Evolutionary conservation across 129 eudicot species (phyloP).

Genomic region (Centaurea solstitialis): DNA sequence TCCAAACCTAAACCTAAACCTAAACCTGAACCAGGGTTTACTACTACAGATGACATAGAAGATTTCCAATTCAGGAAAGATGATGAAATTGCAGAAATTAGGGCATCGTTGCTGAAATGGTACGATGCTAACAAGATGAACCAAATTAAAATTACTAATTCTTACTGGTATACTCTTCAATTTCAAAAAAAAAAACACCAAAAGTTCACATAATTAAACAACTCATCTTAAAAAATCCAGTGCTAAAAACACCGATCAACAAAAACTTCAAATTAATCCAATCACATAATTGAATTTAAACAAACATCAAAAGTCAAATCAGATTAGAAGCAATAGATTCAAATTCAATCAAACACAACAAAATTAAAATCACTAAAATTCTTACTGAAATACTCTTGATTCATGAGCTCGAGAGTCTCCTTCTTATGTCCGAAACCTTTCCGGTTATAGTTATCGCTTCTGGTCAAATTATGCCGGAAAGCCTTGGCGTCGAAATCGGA

Average conservation of each 20-base stretch:
- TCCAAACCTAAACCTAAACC: constrained; percentile 20
- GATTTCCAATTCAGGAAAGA: constrained; percentile 51
- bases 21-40: neutral
- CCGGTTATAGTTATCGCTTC: constrained; percentile 80
- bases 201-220: too few relatives aligned
- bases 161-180: too few relatives aligned
- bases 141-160: too few relatives aligned
- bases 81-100: constrained; percentile 49
- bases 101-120: constrained; percentile 80
- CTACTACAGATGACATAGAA: constrained; percentile 63
- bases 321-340: too few relatives aligned
- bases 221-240: too few relatives aligned
- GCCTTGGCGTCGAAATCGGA: constrained; percentile 75
- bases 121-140: constrained; percentile 74
- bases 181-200: too few relatives aligned
- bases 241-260: too few relatives aligned
- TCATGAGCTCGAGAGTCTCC: constrained; percentile 72
- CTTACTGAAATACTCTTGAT: constrained; percentile 71
- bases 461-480: constrained; percentile 74
- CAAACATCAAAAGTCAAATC: too few relatives aligned
- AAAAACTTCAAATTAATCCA: too few relatives aligned
- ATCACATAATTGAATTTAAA: too few relatives aligned
- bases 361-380: neutral
- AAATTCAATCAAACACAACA: too few relatives aligned
- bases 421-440: constrained; percentile 89